Conservation (phyloP, 2,329 filamentous ascomycete species). For the Aspergillus sp. region DNA sequence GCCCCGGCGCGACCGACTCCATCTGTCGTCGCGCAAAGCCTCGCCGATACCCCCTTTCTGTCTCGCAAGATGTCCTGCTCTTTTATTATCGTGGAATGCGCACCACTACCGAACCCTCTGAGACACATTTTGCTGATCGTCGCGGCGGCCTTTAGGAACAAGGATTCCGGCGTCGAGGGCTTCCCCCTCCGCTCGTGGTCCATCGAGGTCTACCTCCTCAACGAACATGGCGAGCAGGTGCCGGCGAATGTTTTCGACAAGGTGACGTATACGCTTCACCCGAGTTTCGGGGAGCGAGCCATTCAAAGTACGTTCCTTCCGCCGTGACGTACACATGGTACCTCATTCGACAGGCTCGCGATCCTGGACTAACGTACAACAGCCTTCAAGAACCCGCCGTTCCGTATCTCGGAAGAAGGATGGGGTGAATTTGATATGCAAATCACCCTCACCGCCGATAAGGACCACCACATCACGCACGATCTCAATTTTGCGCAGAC, state of each 20-base stretch:
- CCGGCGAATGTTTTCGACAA: constrained; percentile 86
- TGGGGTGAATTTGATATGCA: constrained; percentile 99
- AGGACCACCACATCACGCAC: constrained; percentile 78
- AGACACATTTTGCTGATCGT: constrained; percentile 7
- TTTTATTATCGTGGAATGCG: not conserved
- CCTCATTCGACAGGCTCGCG: not conserved
- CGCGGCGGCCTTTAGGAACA: constrained; percentile 56
- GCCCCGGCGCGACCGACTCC: not conserved
- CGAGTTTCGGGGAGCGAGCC: constrained; percentile 79
- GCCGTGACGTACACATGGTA: not conserved
- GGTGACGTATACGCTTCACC: constrained; percentile 88
- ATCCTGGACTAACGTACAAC: constrained; percentile 8
- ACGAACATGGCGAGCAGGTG: constrained; percentile 80
- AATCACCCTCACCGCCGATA: constrained; percentile 80
- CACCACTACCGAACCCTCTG: not conserved
- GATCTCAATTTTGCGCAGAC: constrained; percentile 87
- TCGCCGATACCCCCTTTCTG: not conserved
- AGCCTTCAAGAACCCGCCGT: constrained; percentile 83
- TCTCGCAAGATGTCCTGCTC: not conserved
- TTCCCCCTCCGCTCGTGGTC: constrained; percentile 94
- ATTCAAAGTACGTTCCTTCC: constrained; percentile 67
- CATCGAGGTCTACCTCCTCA: constrained; percentile 78
- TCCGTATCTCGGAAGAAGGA: constrained; percentile 86
- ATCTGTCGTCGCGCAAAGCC: not conserved
- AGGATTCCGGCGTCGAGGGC: constrained; percentile 76